These are phyloP conservation scores for Trametes villosa DNA, from an alignment of 768 basidiomycete species.

Conservation along the genomic window DNA sequence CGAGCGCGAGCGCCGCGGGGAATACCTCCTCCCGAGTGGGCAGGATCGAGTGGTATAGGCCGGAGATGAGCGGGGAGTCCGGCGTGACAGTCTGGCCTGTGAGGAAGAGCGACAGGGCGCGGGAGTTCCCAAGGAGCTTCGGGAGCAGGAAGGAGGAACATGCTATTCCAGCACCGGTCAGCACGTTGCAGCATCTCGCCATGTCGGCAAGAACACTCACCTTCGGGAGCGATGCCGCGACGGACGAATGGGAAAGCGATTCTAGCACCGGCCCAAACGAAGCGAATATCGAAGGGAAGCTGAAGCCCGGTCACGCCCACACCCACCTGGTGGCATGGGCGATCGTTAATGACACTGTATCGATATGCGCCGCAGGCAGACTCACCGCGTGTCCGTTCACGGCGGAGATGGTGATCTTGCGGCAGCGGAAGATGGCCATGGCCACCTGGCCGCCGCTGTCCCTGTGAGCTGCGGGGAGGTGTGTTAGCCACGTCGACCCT, in stretches of 20 bases:
- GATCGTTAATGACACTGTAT: not conserved
- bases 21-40: constrained; percentile 56
- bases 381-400: constrained; percentile 55
- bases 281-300: constrained; percentile 56
- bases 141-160: constrained; percentile 56
- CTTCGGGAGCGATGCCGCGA: constrained; percentile 54
- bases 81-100: constrained; percentile 50
- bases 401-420: constrained; percentile 57
- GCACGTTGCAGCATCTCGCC: not conserved
- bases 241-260: constrained; percentile 54
- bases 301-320: constrained; percentile 55
- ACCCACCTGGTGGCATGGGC: constrained; percentile 40
- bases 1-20: constrained; percentile 54
- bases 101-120: constrained; percentile 54
- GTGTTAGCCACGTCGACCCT: too few species aligned
- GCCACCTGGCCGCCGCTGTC: constrained; percentile 53
- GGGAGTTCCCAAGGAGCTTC: constrained; percentile 54
- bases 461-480: constrained; percentile 43
- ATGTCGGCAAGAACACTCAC: constrained; percentile 29
- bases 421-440: constrained; percentile 53
- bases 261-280: constrained; percentile 55
- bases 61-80: constrained; percentile 46
- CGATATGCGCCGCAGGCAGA: not conserved
- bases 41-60: constrained; percentile 52
- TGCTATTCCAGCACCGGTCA: constrained; percentile 26